phyloP scores from a whole-genome alignment of 257 asterid genomes.

The Capsicum baccatum region DNA sequence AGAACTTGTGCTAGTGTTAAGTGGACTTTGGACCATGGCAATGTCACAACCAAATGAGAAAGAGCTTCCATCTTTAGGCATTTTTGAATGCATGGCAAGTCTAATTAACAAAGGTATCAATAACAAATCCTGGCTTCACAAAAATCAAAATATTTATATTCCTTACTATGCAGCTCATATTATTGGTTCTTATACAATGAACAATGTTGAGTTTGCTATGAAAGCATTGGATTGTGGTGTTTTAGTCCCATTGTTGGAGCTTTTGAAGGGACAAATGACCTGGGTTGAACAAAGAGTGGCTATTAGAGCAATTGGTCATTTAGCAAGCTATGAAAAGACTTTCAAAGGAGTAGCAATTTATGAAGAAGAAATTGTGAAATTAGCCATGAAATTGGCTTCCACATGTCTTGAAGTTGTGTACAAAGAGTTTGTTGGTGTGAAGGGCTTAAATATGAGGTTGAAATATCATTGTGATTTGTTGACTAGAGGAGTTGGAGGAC shows the following conservation, averaged over 20 bases:
- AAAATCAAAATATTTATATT: conserved; percentile 63
- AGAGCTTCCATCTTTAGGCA: conserved; percentile 67
- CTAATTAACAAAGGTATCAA: conserved; percentile 55
- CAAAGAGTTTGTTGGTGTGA: conserved; percentile 53
- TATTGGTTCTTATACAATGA: conserved; percentile 81
- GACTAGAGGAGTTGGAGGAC: conserved; percentile 69
- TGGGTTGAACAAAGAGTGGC: conserved; percentile 96
- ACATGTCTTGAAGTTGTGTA: conserved; percentile 64
- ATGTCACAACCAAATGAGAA: conserved; percentile 65
- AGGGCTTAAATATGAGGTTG: conserved; percentile 44
- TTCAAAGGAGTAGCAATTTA: conserved; percentile 47
- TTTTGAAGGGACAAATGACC: conserved; percentile 72
- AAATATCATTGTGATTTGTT: conserved; percentile 62
- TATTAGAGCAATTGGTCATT: conserved; percentile 78
- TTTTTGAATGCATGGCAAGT: conserved; percentile 69
- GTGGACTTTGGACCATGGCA: conserved; percentile 75
- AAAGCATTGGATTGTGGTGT: conserved; percentile 68
- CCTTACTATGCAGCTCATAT: conserved; percentile 91
- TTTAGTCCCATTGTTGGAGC: conserved; percentile 62
- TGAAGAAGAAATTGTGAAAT: conserved; percentile 58
- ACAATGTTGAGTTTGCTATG: conserved; percentile 46
- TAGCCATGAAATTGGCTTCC: conserved; percentile 61
- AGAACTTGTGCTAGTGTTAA: conserved; percentile 62
- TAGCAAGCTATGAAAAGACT: conserved; percentile 72
- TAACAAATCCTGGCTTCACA: conserved; percentile 59